A percentile compares a stretch with the other conserved stretches of the same genome.
phyloP scores from a whole-genome alignment of 495 filamentous ascomycete species.

The Daldinia childiae region DNA sequence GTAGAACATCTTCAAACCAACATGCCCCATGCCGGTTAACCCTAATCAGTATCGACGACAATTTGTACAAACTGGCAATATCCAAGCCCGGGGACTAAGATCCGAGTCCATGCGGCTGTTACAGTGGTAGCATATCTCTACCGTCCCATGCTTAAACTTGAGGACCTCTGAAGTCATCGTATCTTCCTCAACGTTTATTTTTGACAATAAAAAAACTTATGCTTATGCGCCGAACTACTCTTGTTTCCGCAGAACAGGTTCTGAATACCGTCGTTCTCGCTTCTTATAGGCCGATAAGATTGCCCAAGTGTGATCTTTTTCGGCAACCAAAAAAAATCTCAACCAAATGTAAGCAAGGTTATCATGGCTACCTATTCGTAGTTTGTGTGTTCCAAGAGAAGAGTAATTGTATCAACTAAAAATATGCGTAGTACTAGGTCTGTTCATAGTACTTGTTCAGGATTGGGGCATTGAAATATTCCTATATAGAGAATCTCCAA shows the following conservation, averaged over 20 bases:
- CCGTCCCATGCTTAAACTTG: neutral
- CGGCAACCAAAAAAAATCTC: neutral
- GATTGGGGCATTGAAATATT: neutral
- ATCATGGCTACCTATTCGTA: constrained; percentile 1
- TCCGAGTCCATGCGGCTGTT: neutral
- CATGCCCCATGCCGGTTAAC: neutral
- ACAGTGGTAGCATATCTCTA: constrained; percentile 4
- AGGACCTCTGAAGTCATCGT: neutral
- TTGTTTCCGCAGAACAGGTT: constrained; percentile 1
- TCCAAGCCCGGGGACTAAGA: neutral
- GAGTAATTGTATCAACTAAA: neutral
- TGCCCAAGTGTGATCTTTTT: neutral
- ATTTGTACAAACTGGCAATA: constrained; percentile 19
- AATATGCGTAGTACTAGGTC: neutral
- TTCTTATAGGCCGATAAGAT: neutral
- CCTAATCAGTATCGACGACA: constrained; percentile 2
- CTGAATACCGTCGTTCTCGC: neutral
- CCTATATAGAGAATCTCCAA: constrained; percentile 9
- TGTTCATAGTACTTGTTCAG: neutral
- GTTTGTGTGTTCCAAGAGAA: neutral
- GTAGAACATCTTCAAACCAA: neutral
- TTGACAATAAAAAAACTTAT: neutral
- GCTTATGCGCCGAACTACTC: neutral
- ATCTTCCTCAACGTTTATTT: neutral
- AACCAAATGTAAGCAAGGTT: constrained; percentile 3